These are phyloP conservation scores for Cryomyces antarcticus DNA, from an alignment of 495 filamentous ascomycete species.

Conservation along the genomic window DNA sequence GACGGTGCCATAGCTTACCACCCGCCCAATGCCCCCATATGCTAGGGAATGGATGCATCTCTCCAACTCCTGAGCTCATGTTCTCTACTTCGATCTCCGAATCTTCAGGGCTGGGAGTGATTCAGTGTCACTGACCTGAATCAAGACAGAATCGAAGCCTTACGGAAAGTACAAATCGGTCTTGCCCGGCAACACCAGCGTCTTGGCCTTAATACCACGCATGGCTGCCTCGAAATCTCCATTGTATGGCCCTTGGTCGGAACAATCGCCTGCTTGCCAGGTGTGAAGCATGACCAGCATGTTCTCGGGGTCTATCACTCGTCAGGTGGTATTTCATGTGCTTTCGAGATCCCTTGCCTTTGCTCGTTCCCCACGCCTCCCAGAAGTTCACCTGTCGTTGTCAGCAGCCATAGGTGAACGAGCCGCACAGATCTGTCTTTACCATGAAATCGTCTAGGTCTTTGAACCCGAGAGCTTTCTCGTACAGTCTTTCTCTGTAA, in stretches of 20 bases:
- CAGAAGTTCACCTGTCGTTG: conserved; percentile 31
- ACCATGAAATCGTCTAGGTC: conserved; percentile 46
- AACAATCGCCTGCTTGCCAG: conserved; percentile 54
- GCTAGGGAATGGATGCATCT: conserved; percentile 34
- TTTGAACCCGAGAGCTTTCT: conserved; percentile 36
- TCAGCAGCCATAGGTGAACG: too few species aligned
- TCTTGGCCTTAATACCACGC: conserved; percentile 46
- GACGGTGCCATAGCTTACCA: conserved; percentile 5
- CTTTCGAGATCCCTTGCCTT: conserved; percentile 22
- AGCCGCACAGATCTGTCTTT: too few species aligned
- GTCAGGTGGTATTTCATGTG: conserved; percentile 4
- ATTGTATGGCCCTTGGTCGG: conserved; percentile 40
- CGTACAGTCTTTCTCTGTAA: conserved; percentile 45
- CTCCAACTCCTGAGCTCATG: conserved; percentile 40
- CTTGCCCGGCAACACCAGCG: conserved; percentile 39
- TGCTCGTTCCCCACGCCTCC: conserved; percentile 48
- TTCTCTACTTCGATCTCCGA: conserved; percentile 44
- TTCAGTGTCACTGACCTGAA: too few species aligned
- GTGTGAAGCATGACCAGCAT: conserved; percentile 46
- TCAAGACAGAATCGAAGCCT: conserved; percentile 9
- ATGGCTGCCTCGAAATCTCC: conserved; percentile 43
- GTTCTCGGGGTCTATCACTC: conserved; percentile 38
- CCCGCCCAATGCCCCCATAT: conserved; percentile 43
- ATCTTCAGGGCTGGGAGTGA: conserved; percentile 34
- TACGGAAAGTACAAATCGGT: conserved; percentile 60